Evolutionary conservation across 352 stramenopile genomes (phyloP).

Genomic region (Globisporangium orthogonon): DNA sequence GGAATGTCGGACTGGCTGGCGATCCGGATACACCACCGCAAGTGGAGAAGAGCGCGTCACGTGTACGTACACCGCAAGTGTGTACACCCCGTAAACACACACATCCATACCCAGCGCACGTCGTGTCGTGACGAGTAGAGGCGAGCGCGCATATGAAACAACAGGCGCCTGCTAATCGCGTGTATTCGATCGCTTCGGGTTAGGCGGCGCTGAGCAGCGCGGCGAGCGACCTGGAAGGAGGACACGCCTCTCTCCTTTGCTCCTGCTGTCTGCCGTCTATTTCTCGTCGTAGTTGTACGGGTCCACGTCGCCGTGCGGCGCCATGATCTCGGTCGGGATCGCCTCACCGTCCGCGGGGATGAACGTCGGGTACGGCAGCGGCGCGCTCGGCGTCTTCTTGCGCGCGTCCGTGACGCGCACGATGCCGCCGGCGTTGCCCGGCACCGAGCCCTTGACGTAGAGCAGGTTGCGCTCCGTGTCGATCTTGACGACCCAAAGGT

Average conservation of each 20-base stretch:
- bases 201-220: neutral
- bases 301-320: slow-evolving; percentile 68
- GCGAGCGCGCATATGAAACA: too few relatives aligned
- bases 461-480: slow-evolving; percentile 91
- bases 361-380: slow-evolving; percentile 83
- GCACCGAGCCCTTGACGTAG: slow-evolving; percentile 92
- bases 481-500: slow-evolving; percentile 91
- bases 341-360: slow-evolving; percentile 34
- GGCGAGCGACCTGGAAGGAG: neutral
- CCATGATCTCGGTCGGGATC: slow-evolving; percentile 63
- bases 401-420: slow-evolving; percentile 82
- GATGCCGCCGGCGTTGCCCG: slow-evolving; percentile 86
- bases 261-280: slow-evolving; percentile 18
- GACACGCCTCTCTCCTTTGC: too few relatives aligned
- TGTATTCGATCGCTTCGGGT: neutral
- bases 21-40: too few relatives aligned
- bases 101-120: neutral
- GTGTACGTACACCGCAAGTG: too few relatives aligned
- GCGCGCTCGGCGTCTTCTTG: slow-evolving; percentile 66
- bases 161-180: neutral
- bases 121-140: neutral
- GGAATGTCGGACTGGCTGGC: too few relatives aligned
- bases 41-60: too few relatives aligned
- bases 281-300: slow-evolving; percentile 86
- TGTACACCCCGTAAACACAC: neutral